phyloP scores from a whole-genome alignment of 2,329 filamentous ascomycete genomes.

The Tolypocladium inflatum region DNA sequence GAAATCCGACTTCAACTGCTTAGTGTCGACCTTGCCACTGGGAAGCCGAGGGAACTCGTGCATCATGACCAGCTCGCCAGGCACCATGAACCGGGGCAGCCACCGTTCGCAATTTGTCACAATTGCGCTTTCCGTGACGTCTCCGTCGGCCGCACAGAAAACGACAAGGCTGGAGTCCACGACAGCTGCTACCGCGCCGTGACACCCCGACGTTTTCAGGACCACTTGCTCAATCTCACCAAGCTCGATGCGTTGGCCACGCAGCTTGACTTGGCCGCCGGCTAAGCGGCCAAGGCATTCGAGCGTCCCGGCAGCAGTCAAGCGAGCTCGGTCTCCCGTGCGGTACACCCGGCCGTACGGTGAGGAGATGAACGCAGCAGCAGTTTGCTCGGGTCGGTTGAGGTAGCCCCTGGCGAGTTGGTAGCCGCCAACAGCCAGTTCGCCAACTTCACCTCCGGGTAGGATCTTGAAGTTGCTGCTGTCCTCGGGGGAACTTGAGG shows the following conservation, averaged over 20 bases:
- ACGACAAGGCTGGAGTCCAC: constrained; percentile 60
- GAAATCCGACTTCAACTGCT: constrained; percentile 46
- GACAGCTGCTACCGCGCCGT: constrained; percentile 57
- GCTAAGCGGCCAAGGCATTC: constrained; percentile 76
- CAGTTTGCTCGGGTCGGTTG: constrained; percentile 69
- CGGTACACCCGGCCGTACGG: constrained; percentile 65
- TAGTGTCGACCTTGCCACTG: constrained; percentile 77
- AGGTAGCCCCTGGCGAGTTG: constrained; percentile 77
- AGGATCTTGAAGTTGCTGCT: constrained; percentile 39
- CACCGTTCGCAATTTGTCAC: constrained; percentile 56
- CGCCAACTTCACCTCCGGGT: constrained; percentile 59
- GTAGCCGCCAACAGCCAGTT: constrained; percentile 70
- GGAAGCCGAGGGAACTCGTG: constrained; percentile 61
- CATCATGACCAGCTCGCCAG: constrained; percentile 59
- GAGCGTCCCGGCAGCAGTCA: constrained; percentile 59
- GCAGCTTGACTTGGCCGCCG: constrained; percentile 75
- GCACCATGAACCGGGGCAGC: constrained; percentile 79
- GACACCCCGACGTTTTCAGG: constrained; percentile 50
- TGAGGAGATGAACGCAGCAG: constrained; percentile 58
- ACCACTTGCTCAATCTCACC: constrained; percentile 68
- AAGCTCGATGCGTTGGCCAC: constrained; percentile 74
- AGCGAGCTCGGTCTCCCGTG: constrained; percentile 73
- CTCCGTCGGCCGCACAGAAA: constrained; percentile 54
- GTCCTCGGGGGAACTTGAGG: constrained; percentile 17
- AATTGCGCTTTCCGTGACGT: constrained; percentile 30